A percentile compares a stretch with the other conserved stretches of the same genome.
These are phyloP conservation scores for Penicillium canariense DNA, from an alignment of 495 filamentous ascomycete genomes.

Conservation along the genomic window DNA sequence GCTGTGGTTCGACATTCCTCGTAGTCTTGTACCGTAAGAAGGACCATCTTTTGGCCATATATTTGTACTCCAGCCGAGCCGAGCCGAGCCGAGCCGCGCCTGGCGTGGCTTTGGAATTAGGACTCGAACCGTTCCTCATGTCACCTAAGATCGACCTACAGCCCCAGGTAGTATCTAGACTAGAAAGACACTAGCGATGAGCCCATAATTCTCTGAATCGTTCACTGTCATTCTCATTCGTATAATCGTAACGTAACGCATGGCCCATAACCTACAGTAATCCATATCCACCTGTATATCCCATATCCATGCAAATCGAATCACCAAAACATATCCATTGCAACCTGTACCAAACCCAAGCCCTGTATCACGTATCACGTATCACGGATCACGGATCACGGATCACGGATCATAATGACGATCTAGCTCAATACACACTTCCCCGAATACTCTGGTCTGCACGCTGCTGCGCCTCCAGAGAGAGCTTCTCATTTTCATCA, in stretches of 20 bases:
- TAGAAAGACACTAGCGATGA: neutral
- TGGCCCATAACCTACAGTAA: neutral
- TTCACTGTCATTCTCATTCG: conserved; percentile 4
- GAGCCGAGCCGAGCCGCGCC: too few relatives aligned
- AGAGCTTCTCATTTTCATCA: conserved; percentile 8
- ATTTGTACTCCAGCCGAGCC: neutral
- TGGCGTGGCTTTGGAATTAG: too few relatives aligned
- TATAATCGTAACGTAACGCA: conserved; percentile 2
- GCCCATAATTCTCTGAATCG: neutral
- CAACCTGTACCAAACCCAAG: too few relatives aligned
- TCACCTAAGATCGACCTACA: too few relatives aligned
- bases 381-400: too few relatives aligned
- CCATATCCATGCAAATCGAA: too few relatives aligned
- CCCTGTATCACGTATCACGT: too few relatives aligned
- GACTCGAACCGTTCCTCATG: too few relatives aligned
- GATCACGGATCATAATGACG: too few relatives aligned
- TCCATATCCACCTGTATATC: too few relatives aligned
- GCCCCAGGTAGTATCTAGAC: neutral
- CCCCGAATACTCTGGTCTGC: conserved; percentile 40
- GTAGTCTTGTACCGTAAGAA: neutral
- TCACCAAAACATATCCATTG: too few relatives aligned
- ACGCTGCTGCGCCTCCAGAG: conserved; percentile 28
- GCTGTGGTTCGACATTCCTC: neutral
- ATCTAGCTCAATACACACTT: conserved; percentile 37
- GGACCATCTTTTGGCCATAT: neutral